Conservation (phyloP, 306 rosid genomes). For the Potentilla sterilis region DNA sequence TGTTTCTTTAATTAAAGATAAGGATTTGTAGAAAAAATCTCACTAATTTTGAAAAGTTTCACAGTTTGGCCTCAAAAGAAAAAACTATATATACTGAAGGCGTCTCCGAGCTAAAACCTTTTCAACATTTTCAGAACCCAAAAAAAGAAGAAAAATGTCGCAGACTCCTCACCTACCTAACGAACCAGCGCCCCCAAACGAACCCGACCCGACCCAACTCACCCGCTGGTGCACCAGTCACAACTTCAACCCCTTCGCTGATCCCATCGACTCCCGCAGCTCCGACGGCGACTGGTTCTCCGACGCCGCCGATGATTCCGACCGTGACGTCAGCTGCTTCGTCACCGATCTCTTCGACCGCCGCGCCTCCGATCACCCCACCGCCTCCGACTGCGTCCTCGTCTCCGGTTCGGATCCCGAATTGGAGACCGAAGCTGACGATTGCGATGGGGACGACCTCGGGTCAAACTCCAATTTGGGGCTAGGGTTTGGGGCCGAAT, state of each 20-base stretch:
- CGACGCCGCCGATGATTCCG: conserved; percentile 59
- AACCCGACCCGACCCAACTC: conserved; percentile 18
- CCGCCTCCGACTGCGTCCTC: conserved; percentile 5
- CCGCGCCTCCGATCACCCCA: conserved; percentile 25
- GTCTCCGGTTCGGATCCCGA: conserved; percentile 40
- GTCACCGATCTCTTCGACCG: conserved; percentile 73
- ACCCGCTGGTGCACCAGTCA: conserved; percentile 30
- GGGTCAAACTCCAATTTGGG: conserved; percentile 28
- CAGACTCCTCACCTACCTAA: conserved; percentile 16
- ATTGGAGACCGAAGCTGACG: conserved; percentile 29
- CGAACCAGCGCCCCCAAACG: conserved; percentile 9
- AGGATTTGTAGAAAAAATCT: background rate
- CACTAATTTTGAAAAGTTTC: background rate
- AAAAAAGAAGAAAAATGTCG: background rate
- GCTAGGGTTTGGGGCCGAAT: conserved; percentile 35
- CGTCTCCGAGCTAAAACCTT: conserved; percentile 19
- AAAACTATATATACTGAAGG: background rate
- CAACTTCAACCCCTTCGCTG: conserved; percentile 38
- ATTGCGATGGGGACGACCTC: conserved; percentile 27
- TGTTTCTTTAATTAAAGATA: background rate
- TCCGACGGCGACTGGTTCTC: conserved; percentile 40
- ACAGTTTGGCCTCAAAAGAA: background rate
- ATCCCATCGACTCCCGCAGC: conserved; percentile 33
- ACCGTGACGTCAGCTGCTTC: conserved; percentile 53
- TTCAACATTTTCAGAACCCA: conserved; percentile 14